Evolutionary conservation across 2,329 filamentous ascomycete genomes (phyloP).

Genomic region (Exophiala alcalophila): DNA sequence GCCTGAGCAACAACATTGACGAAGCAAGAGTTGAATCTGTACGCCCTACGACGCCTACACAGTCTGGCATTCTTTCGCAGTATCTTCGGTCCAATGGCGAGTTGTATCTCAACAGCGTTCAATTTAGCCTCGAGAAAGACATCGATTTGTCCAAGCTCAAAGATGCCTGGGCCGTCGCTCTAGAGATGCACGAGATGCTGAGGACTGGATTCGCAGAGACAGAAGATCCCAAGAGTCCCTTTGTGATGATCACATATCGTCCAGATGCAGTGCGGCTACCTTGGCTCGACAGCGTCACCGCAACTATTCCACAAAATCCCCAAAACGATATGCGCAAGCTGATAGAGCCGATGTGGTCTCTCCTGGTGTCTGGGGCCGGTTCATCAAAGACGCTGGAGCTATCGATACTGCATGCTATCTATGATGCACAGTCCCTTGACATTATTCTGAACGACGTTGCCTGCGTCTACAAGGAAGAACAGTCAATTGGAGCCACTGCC

Average conservation of each 20-base stretch:
- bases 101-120: constrained; percentile 73
- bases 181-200: constrained; percentile 64
- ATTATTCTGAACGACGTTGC: constrained; percentile 61
- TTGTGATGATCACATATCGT: constrained; percentile 69
- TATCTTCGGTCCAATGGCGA: constrained; percentile 65
- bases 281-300: constrained; percentile 35
- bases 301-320: not conserved
- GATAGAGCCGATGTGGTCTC: constrained; percentile 55
- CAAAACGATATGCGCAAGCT: constrained; percentile 5
- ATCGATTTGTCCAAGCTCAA: constrained; percentile 46
- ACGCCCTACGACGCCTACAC: constrained; percentile 74
- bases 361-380: constrained; percentile 47
- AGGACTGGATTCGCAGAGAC: constrained; percentile 69
- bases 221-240: constrained; percentile 59
- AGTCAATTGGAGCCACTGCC: constrained; percentile 27
- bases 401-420: constrained; percentile 75
- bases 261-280: constrained; percentile 38
- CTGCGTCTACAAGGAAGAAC: constrained; percentile 36
- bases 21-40: constrained; percentile 52
- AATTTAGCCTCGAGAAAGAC: constrained; percentile 48
- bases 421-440: constrained; percentile 74
- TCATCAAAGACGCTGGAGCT: constrained; percentile 42
- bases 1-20: constrained; percentile 11
- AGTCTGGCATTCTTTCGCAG: constrained; percentile 74
- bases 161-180: constrained; percentile 59